Evolutionary conservation across 306 rosid genomes (phyloP), one percentile per base, ranked within the genome.

Genomic region (Lupinus albus): DNA sequence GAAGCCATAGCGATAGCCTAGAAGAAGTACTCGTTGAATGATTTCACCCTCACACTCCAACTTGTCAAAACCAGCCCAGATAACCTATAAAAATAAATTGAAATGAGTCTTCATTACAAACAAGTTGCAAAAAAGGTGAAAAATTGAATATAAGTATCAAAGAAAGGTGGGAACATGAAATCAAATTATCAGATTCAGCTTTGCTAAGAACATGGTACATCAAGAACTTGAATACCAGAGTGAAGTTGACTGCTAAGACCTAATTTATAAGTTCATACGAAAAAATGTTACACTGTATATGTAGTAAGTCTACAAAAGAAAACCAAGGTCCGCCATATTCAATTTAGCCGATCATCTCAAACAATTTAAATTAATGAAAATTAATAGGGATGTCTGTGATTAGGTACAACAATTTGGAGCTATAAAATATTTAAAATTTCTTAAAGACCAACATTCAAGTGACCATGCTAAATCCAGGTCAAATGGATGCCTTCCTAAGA

Each of bases 41-140:
- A 68, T 58, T 42, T 67, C 84, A 58, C 84, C 87, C 72, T 81
- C 87, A n/a, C 80, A 65, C 86, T 94, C 99, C 84, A 90, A 76
- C 80, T 81, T 79, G 85, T 94, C 99, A 78, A 90, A 94, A 65
- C 97, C 99, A 41, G 91, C 96, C 99, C 97, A 93, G 67, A 82
- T 86, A 13, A 90, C 97, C 99, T 93, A 74, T 13, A 76, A 46
- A 74, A 67, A 35, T 51, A 6, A 57, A 68, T 4, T 42, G 41
- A 72, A 67, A 68, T 51, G 38, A 74, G 62, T 21, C 21, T 54
- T 30, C 72, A 50, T 1, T 21, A 20, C 47, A 53, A 49, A 7
- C 20, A 59, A 71, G 42, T 50, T 2, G 21, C n/a, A 51, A 35
- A 74, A 28, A 25, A 25, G 36, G 49, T 8, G 51, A 6, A 52